Evolutionary conservation across 441 rosid species (phyloP).

Genomic region (Pelargonium australe): DNA sequence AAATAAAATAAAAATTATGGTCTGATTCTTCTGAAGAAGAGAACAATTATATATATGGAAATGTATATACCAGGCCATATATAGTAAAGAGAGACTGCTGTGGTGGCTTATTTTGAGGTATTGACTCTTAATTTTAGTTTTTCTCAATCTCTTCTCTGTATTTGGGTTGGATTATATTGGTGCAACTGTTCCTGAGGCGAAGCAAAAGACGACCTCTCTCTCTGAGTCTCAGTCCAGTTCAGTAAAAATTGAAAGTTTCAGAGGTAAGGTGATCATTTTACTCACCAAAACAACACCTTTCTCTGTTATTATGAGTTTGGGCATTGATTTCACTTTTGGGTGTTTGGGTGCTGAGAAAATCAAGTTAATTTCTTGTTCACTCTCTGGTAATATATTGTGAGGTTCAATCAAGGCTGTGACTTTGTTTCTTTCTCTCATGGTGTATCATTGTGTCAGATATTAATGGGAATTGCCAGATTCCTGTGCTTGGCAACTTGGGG

Average conservation of each 20-base stretch:
- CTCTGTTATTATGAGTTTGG: too few species aligned
- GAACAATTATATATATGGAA: not conserved
- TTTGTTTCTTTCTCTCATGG: not conserved
- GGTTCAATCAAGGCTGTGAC: not conserved
- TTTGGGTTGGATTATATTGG: not conserved
- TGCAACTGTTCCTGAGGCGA: not conserved
- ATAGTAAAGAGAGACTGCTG: too few species aligned
- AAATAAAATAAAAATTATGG: too few species aligned
- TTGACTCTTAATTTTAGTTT: not conserved
- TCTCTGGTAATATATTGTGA: too few species aligned
- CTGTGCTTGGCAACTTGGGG: conserved; percentile 1
- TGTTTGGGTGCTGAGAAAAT: too few species aligned
- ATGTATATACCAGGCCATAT: not conserved
- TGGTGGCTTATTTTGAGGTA: not conserved
- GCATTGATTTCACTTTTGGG: too few species aligned
- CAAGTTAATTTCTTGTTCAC: too few species aligned
- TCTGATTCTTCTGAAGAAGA: too few species aligned
- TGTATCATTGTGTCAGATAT: conserved; percentile 5
- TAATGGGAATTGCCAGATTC: conserved; percentile 10
- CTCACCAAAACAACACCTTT: too few species aligned
- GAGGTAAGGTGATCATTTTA: not conserved
- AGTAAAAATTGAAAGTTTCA: not conserved
- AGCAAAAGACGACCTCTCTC: not conserved
- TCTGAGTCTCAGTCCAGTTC: not conserved
- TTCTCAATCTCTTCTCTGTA: not conserved